Evolutionary conservation across 352 stramenopile genomes (phyloP).

Genomic region (Globisporangium megalacanthum): DNA sequence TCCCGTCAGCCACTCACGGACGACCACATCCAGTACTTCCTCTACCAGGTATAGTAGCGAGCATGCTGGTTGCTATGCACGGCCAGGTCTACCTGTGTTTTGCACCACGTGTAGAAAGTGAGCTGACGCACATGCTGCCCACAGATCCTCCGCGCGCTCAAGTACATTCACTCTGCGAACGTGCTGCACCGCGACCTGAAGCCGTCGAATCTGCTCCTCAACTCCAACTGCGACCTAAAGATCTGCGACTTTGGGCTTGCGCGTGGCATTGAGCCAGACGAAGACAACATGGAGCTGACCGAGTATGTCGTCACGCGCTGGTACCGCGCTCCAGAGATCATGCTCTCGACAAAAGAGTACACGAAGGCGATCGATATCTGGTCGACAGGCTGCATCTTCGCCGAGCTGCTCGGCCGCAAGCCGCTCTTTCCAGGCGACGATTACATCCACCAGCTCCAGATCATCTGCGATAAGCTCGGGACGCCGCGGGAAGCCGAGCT

Average conservation of each 20-base stretch:
- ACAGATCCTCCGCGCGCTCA: slow-evolving; percentile 93
- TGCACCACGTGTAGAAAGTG: not conserved
- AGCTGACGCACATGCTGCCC: not conserved
- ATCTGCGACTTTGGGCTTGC: slow-evolving; percentile 84
- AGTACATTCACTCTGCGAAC: slow-evolving; percentile 93
- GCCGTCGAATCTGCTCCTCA: slow-evolving; percentile 96
- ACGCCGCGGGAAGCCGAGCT: slow-evolving; percentile 84
- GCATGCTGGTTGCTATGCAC: not conserved
- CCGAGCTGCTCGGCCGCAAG: slow-evolving; percentile 87
- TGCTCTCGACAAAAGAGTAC: slow-evolving; percentile 96
- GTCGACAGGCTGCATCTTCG: slow-evolving; percentile 93
- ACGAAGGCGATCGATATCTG: slow-evolving; percentile 96
- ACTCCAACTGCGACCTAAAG: slow-evolving; percentile 84
- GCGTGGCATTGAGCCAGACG: slow-evolving; percentile 69
- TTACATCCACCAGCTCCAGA: slow-evolving; percentile 99
- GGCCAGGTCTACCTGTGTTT: no score
- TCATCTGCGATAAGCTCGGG: slow-evolving; percentile 91
- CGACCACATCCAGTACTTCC: slow-evolving; percentile 92
- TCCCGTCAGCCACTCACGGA: slow-evolving; percentile 90
- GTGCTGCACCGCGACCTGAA: slow-evolving; percentile 97
- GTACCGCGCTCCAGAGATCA: slow-evolving; percentile 94
- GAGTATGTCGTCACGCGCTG: slow-evolving; percentile 90
- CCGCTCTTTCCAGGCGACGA: slow-evolving; percentile 95
- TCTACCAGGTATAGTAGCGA: slow-evolving; percentile 71
- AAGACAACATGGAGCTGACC: slow-evolving; percentile 87